Evolutionary conservation across 164 flowering plant species (phyloP), one percentile per base, ranked within the genome.

Genomic region (Protea cynaroides): DNA sequence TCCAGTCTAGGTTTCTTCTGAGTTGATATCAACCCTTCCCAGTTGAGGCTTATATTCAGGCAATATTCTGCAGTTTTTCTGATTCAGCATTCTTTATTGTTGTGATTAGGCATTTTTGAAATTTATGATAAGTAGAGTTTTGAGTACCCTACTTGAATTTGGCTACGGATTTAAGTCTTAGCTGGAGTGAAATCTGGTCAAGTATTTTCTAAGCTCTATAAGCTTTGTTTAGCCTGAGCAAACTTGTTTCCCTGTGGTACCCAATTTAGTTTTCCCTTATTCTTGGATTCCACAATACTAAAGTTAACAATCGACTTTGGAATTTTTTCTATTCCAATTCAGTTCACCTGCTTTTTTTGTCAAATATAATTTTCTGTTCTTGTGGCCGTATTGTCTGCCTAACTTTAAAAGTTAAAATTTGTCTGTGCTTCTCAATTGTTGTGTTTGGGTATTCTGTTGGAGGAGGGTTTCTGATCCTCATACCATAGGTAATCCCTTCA

Each of bases 91-190:
- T 3, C 37, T 9, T 19, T 38, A 18, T 62, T 44, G 46, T n/a
- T 69, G 65, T 51, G 34, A 15, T 56, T 54, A 46, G 24, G 11
- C 54, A 61, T 43, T 24, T 23, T 55, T 5, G 24, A 18, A 34
- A 18, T 64, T 54, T 17, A 54, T 19, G 8, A 40, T 8, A 9
- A 40, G 46, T 40, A 4, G 46, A 10, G 46, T 1, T 1, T 40
- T 40, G 46, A 40, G 8, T 40, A 40, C 14, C 9, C 2, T 8
- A 40, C 46, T 40, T 40, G 46, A 40, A 40, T 12, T 40, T 40
- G 46, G 46, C 14, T 0, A 40, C 9, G 34, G 34, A 29, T 29
- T 0, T 29, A 3, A 40, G 8, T 40, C 46, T 9, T 10, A 40
- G 46, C 14, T 40, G 46, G 14, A 8, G 1, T 40, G 4, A 40